Percentiles rank a stretch among this genome's conserved stretches.
These are phyloP conservation scores for Fusarium xylarioides DNA, from an alignment of 2,329 filamentous ascomycete species.

Conservation along the genomic window DNA sequence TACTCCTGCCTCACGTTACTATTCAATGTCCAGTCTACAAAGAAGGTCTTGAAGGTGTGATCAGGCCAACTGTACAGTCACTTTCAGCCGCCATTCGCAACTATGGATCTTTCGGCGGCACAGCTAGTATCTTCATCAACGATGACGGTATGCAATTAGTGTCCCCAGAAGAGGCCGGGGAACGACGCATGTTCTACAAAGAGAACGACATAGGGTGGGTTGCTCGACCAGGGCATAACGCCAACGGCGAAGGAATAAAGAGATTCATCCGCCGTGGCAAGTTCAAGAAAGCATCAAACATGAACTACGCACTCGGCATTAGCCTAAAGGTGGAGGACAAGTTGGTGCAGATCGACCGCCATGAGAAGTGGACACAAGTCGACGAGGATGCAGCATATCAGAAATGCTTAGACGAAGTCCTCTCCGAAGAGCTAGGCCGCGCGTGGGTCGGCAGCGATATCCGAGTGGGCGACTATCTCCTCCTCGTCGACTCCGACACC, in stretches of 20 bases:
- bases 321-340: slow-evolving; percentile 64
- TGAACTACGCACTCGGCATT: slow-evolving; percentile 69
- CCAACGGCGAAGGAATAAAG: slow-evolving; percentile 13
- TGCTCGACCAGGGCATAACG: slow-evolving; percentile 51
- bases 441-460: background rate
- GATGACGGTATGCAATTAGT: slow-evolving; percentile 74
- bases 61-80: slow-evolving; percentile 63
- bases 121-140: slow-evolving; percentile 73
- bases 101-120: slow-evolving; percentile 68
- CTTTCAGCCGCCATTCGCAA: slow-evolving; percentile 67
- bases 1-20: slow-evolving; percentile 50
- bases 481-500: slow-evolving; percentile 64
- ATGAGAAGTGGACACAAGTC: background rate
- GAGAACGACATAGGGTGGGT: slow-evolving; percentile 67
- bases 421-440: background rate
- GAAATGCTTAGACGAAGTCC: background rate
- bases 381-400: background rate
- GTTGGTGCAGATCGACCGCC: slow-evolving; percentile 40
- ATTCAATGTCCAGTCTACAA: slow-evolving; percentile 59
- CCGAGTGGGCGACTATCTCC: background rate
- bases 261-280: slow-evolving; percentile 65
- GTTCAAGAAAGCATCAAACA: slow-evolving; percentile 73
- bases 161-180: slow-evolving; percentile 55
- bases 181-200: slow-evolving; percentile 63
- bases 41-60: slow-evolving; percentile 47